Conservation (phyloP, 2,329 filamentous ascomycete species). For the Aspergillus caelatus region DNA sequence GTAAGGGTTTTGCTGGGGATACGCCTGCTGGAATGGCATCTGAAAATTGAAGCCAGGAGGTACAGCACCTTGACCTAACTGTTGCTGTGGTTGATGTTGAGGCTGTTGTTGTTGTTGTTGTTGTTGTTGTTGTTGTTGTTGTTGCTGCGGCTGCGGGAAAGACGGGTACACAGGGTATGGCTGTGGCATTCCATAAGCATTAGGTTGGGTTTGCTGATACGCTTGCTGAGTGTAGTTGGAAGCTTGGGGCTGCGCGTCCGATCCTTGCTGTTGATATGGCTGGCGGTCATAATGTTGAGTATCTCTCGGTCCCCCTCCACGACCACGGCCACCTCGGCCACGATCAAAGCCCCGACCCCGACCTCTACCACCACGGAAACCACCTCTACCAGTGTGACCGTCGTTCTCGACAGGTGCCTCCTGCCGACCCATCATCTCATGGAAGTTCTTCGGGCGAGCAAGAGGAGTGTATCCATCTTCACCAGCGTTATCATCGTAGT, state of each 20-base stretch:
- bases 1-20: slow-evolving; percentile 49
- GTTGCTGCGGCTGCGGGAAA: slow-evolving; percentile 18
- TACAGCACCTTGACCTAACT: slow-evolving; percentile 28
- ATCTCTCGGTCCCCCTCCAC: slow-evolving; percentile 37
- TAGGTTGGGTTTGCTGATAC: slow-evolving; percentile 29
- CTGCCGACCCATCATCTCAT: slow-evolving; percentile 50
- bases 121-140: too few species aligned
- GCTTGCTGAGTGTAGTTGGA: slow-evolving; percentile 25
- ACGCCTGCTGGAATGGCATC: slow-evolving; percentile 42
- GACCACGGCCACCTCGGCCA: slow-evolving; percentile 40
- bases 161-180: slow-evolving; percentile 30
- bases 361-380: slow-evolving; percentile 52
- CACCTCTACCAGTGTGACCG: slow-evolving; percentile 32
- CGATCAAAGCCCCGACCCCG: slow-evolving; percentile 47
- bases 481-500: slow-evolving; percentile 67
- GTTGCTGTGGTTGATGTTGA: slow-evolving; percentile 34
- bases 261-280: slow-evolving; percentile 25
- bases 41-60: slow-evolving; percentile 41
- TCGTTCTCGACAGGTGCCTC: slow-evolving; percentile 41
- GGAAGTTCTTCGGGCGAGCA: slow-evolving; percentile 66
- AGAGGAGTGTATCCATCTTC: slow-evolving; percentile 68
- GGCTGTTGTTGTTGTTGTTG: slow-evolving; percentile 34
- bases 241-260: slow-evolving; percentile 25
- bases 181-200: slow-evolving; percentile 30
- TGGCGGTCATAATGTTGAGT: slow-evolving; percentile 31